A percentile compares a stretch with the other conserved stretches of the same genome.
These are phyloP conservation scores for Rhizophlyctis rosea DNA, from an alignment of 192 early-diverging fungal species.

Conservation along the genomic window DNA sequence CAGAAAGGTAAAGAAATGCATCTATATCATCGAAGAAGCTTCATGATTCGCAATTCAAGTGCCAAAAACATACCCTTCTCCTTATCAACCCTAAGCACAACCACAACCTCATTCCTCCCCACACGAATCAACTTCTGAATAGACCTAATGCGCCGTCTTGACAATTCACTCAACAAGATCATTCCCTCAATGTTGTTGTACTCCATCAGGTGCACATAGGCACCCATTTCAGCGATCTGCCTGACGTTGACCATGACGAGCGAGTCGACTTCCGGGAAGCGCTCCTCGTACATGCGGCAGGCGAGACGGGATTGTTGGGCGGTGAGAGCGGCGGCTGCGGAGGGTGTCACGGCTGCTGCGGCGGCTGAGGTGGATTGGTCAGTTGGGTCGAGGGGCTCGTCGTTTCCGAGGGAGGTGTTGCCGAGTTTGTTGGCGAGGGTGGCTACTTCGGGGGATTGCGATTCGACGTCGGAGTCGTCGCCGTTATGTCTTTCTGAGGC, in stretches of 20 bases:
- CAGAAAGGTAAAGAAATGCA: not conserved
- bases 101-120: conserved; percentile 88
- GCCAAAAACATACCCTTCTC: too few species aligned
- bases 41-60: too few species aligned
- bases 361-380: conserved; percentile 9
- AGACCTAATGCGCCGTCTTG: conserved; percentile 91
- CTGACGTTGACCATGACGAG: conserved; percentile 97
- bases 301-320: conserved; percentile 32
- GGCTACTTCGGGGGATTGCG: not conserved
- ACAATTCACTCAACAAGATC: conserved; percentile 91
- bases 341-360: conserved; percentile 25
- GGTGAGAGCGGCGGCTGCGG: conserved; percentile 29
- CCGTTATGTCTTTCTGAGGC: not conserved
- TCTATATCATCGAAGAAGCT: not conserved
- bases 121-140: conserved; percentile 94
- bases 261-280: conserved; percentile 90
- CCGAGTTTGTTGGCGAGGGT: not conserved
- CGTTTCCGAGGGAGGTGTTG: not conserved
- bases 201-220: conserved; percentile 92
- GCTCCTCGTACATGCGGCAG: conserved; percentile 93
- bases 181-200: conserved; percentile 98
- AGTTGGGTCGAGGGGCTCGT: not conserved
- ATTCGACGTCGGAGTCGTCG: not conserved
- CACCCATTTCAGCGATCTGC: conserved; percentile 92
- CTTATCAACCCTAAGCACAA: conserved; percentile 92